Evolutionary conservation across 83 land plant species (phyloP), one percentile per base, ranked within the genome.

Genomic region (Picea abies): DNA sequence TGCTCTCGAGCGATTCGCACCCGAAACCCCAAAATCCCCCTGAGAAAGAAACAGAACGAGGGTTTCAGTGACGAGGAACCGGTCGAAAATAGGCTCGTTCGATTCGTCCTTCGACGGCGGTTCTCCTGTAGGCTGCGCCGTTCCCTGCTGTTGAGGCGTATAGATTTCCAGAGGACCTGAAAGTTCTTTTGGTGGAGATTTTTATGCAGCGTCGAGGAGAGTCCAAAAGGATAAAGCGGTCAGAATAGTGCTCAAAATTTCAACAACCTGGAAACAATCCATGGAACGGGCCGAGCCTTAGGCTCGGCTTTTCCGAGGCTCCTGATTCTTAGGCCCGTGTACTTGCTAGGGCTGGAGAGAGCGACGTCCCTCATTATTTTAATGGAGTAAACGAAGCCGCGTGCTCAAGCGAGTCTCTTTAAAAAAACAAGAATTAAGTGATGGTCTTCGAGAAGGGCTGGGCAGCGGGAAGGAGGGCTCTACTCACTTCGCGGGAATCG

Each of bases 251-350:
- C 77, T 41, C 58, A 73, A n/a, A 73, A 41, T 73, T 73, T 73
- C 77, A 73, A 73, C 77, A 73, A 73, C 77, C 77, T 73, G 77
- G 77, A 47, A 73, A 73, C 77, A 44, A 73, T 73, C 75, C 10
- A 8, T 39, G 75, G 75, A 19, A 71, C 75, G 47, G 47, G 12
- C 77, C 77, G 29, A 73, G 1, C 76, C 76, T 72, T 19, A 37
- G 44, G 8, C 47, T 70, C 9, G 22, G 10, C 44, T 17, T 3
- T 3, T 52, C 47, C n/a, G 75, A 44, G 49, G 47, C 75, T 44
- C 58, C 25, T 73, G 58, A 52, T 52, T 52, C 58, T 52, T 11
- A 52, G 58, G 56, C 56, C 56, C 56, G 56, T 49, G 56, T 49
- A 49, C 56, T 49, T 49, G 56, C 56, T 73, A 73, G 77, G 77